Percentiles rank a stretch among this genome's conserved stretches.
These are phyloP conservation scores for Aspergillus amoenus DNA, from an alignment of 2,329 filamentous ascomycete genomes.

Conservation along the genomic window DNA sequence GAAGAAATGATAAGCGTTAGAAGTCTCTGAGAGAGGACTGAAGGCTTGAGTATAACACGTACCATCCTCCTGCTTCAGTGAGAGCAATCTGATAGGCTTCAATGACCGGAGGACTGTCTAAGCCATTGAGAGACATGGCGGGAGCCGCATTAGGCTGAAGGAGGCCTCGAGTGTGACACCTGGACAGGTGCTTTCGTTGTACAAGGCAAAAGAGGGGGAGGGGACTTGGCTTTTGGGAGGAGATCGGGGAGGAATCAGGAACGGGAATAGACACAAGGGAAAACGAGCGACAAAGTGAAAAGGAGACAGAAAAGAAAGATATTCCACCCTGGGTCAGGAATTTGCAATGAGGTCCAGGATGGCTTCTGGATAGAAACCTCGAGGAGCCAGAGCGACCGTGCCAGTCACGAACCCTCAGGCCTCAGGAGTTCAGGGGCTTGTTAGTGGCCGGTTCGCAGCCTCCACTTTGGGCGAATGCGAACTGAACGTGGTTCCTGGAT, in stretches of 20 bases:
- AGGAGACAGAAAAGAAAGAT: neutral
- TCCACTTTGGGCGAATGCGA: conserved; percentile 14
- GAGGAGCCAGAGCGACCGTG: neutral
- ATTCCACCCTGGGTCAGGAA: neutral
- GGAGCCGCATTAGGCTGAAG: conserved; percentile 33
- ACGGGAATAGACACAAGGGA: neutral
- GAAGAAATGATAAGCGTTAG: conserved; percentile 11
- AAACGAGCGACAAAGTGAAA: conserved; percentile 3
- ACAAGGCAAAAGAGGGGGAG: conserved; percentile 13
- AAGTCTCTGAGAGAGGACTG: neutral
- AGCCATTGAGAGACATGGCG: conserved; percentile 90
- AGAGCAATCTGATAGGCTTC: conserved; percentile 80
- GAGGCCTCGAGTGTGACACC: conserved; percentile 11
- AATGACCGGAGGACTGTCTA: conserved; percentile 76
- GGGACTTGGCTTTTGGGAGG: conserved; percentile 5
- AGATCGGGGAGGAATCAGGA: conserved; percentile 3
- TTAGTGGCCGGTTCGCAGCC: conserved; percentile 18
- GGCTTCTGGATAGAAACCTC: neutral
- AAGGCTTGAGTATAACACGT: conserved; percentile 40
- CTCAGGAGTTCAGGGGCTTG: conserved; percentile 23
- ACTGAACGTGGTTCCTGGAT: conserved; percentile 14
- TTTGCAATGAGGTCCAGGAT: neutral
- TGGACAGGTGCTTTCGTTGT: conserved; percentile 11
- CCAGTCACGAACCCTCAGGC: conserved; percentile 9
- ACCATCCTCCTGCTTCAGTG: conserved; percentile 92